Percentiles rank a stretch among this genome's conserved stretches.
Evolutionary conservation across 441 rosid genomes (phyloP).

Genomic region (Eruca vesicaria): DNA sequence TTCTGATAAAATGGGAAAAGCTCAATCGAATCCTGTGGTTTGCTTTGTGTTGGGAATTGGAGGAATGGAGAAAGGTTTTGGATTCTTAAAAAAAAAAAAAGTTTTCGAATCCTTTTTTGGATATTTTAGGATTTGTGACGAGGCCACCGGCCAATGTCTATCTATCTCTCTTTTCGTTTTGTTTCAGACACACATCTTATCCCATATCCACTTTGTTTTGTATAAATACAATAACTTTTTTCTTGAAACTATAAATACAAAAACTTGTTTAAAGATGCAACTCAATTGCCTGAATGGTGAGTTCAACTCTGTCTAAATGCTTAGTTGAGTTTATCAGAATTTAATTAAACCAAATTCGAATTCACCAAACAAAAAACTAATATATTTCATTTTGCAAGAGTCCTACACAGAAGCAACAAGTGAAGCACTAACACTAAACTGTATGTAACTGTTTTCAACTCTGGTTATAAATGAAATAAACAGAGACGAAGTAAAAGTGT

Average conservation of each 20-base stretch:
- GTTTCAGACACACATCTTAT: slow-evolving; percentile 1
- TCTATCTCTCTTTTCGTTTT: slow-evolving; percentile 19
- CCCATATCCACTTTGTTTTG: neutral
- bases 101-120: neutral
- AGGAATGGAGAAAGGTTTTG: neutral
- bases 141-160: slow-evolving; percentile 36
- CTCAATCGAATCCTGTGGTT: slow-evolving; percentile 6
- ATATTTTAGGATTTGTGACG: slow-evolving; percentile 31
- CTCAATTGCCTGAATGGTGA: too few species aligned
- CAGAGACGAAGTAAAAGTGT: neutral
- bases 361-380: neutral
- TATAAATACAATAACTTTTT: neutral
- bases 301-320: too few species aligned
- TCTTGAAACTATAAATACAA: neutral
- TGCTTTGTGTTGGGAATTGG: slow-evolving; percentile 3
- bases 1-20: neutral
- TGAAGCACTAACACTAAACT: neutral
- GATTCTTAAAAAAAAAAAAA: neutral
- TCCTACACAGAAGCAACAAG: neutral
- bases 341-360: neutral
- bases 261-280: too few species aligned
- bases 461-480: neutral
- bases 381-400: neutral
- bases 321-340: too few species aligned
- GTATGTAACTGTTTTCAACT: neutral